These are phyloP conservation scores for Boletus subparvulus DNA, from an alignment of 768 basidiomycete genomes.

Conservation along the genomic window DNA sequence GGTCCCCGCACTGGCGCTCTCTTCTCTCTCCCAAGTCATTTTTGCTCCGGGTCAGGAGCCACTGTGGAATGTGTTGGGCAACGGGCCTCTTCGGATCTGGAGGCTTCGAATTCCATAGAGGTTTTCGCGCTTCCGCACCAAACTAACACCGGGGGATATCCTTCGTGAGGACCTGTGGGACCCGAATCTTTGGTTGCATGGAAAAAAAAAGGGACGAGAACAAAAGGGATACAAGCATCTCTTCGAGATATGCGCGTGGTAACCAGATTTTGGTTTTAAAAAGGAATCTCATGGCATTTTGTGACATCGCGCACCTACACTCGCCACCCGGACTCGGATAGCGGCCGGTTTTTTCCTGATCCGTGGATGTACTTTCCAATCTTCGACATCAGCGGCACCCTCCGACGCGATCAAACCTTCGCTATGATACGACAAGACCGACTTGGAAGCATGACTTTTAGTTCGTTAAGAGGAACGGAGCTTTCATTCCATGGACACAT, in stretches of 20 bases:
- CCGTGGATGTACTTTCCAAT: slow-evolving; percentile 17
- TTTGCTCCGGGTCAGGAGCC: neutral
- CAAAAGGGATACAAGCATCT: neutral
- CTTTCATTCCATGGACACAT: slow-evolving; percentile 1
- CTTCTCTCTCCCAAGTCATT: neutral
- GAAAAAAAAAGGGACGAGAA: neutral
- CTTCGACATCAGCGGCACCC: slow-evolving; percentile 14
- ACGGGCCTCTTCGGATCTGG: slow-evolving; percentile 14
- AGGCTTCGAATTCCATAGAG: slow-evolving; percentile 9
- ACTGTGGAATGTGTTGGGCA: slow-evolving; percentile 3
- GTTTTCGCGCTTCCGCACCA: slow-evolving; percentile 16
- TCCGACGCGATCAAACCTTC: slow-evolving; percentile 10
- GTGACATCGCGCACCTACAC: slow-evolving; percentile 10
- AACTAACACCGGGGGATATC: neutral
- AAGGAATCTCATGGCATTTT: slow-evolving; percentile 1
- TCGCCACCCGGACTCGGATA: slow-evolving; percentile 8
- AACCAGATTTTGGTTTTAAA: slow-evolving; percentile 3
- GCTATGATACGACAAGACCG: slow-evolving; percentile 4
- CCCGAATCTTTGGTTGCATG: neutral
- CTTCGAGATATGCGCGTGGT: slow-evolving; percentile 5
- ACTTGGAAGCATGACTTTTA: neutral
- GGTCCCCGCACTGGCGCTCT: slow-evolving; percentile 3
- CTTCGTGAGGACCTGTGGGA: neutral
- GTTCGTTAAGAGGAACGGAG: slow-evolving; percentile 8
- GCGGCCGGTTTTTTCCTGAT: slow-evolving; percentile 18